These are phyloP conservation scores for Fraxinus paxiana DNA, from an alignment of 305 asterid genomes.

Conservation along the genomic window DNA sequence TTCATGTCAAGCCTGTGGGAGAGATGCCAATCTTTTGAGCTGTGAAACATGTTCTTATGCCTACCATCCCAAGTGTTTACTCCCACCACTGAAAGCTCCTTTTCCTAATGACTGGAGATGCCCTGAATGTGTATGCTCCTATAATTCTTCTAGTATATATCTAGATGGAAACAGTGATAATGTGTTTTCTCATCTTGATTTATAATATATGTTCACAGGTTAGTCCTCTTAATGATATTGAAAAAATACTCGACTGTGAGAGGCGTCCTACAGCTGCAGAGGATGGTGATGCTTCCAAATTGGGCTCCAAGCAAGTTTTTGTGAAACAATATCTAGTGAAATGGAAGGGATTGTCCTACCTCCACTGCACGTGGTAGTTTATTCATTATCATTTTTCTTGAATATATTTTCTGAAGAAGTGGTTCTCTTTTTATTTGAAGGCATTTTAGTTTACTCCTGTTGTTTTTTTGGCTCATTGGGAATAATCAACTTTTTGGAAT, in stretches of 20 bases:
- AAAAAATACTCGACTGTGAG: slow-evolving; percentile 85
- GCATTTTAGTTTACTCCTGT: slow-evolving; percentile 9
- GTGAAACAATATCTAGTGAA: slow-evolving; percentile 87
- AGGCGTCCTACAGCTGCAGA: slow-evolving; percentile 69
- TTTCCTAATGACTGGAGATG: slow-evolving; percentile 75
- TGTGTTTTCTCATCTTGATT: slow-evolving; percentile 16
- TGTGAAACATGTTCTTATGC: slow-evolving; percentile 81
- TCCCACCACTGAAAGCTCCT: slow-evolving; percentile 63
- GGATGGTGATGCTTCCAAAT: slow-evolving; percentile 56
- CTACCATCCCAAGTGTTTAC: slow-evolving; percentile 77
- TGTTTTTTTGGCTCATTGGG: slow-evolving; percentile 15
- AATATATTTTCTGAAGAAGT: slow-evolving; percentile 9
- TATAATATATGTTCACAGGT: slow-evolving; percentile 48
- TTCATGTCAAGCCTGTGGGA: slow-evolving; percentile 81
- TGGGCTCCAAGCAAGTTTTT: slow-evolving; percentile 70
- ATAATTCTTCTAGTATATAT: slow-evolving; percentile 13
- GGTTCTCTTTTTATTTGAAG: slow-evolving; percentile 7
- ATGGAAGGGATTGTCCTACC: slow-evolving; percentile 92
- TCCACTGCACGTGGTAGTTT: slow-evolving; percentile 84
- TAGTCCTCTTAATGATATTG: slow-evolving; percentile 76
- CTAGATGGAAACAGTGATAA: slow-evolving; percentile 5
- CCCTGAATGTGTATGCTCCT: slow-evolving; percentile 84
- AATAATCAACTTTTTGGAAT: slow-evolving; percentile 19
- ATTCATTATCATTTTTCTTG: slow-evolving; percentile 20
- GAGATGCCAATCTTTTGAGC: slow-evolving; percentile 49